Evolutionary conservation across 2,329 filamentous ascomycete species (phyloP).

Genomic region (Akanthomyces lecanii): DNA sequence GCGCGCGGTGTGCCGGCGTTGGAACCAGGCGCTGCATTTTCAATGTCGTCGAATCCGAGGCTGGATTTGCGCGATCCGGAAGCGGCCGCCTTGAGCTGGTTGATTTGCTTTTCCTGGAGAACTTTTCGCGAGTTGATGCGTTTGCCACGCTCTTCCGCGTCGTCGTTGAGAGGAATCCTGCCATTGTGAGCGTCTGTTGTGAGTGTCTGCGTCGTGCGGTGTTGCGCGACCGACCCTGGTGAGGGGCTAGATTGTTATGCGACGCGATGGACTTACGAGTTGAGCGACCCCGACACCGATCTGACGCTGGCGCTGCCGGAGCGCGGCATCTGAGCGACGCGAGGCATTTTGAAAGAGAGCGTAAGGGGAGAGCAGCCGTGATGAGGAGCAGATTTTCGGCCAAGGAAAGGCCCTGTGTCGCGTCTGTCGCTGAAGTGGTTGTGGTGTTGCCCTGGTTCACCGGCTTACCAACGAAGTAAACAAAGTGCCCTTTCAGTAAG

Average conservation of each 20-base stretch:
- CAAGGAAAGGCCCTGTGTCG: constrained; percentile 6
- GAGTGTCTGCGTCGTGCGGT: neutral
- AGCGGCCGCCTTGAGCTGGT: constrained; percentile 69
- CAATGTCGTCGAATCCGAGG: constrained; percentile 54
- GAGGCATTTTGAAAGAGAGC: constrained; percentile 46
- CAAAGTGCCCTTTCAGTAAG: constrained; percentile 18
- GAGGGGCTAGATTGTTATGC: constrained; percentile 20
- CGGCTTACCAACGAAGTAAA: constrained; percentile 17
- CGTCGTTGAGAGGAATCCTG: constrained; percentile 94
- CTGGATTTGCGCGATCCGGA: constrained; percentile 65
- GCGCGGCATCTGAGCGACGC: constrained; percentile 53
- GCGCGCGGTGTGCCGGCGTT: constrained; percentile 50
- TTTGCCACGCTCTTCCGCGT: constrained; percentile 84
- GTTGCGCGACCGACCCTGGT: constrained; percentile 15
- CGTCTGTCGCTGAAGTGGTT: constrained; percentile 10
- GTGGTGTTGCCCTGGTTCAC: constrained; percentile 11
- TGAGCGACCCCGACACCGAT: constrained; percentile 41
- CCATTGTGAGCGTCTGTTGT: neutral
- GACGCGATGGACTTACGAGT: constrained; percentile 14
- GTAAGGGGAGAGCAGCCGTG: neutral
- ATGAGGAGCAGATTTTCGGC: neutral
- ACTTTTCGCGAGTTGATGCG: constrained; percentile 84
- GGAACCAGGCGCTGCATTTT: constrained; percentile 52
- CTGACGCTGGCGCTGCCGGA: constrained; percentile 39
- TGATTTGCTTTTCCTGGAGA: constrained; percentile 84